A percentile compares a stretch with the other conserved stretches of the same genome.
These are phyloP conservation scores for Rhodomyrtus tomentosa DNA, from an alignment of 345 rosid species.

Conservation along the genomic window DNA sequence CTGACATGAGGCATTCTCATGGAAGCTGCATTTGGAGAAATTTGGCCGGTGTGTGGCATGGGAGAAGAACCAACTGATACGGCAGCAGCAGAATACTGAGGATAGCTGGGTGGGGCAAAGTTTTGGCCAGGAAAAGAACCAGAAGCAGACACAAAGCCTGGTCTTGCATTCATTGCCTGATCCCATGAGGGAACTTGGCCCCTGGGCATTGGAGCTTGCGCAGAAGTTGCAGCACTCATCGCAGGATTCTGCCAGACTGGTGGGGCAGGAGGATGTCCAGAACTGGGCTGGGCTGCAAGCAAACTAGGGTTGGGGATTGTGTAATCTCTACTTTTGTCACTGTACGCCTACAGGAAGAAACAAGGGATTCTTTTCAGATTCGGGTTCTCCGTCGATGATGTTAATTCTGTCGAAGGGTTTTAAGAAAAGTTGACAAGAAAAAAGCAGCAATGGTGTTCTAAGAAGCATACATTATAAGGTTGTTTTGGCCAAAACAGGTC, in stretches of 20 bases:
- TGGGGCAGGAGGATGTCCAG: slow-evolving; percentile 35
- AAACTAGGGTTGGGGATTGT: slow-evolving; percentile 56
- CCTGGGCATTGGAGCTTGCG: slow-evolving; percentile 19
- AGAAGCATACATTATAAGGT: slow-evolving; percentile 39
- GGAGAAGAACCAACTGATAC: background rate
- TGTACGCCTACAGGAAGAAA: slow-evolving; percentile 46
- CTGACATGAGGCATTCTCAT: background rate
- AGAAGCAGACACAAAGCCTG: background rate
- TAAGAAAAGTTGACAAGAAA: background rate
- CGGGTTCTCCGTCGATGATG: background rate
- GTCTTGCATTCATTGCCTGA: slow-evolving; percentile 18
- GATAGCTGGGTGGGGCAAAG: background rate
- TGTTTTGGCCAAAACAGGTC: slow-evolving; percentile 20
- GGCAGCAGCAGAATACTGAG: background rate
- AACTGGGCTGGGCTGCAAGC: slow-evolving; percentile 32
- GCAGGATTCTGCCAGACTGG: slow-evolving; percentile 54
- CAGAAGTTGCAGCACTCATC: slow-evolving; percentile 8
- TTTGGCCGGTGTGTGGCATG: background rate
- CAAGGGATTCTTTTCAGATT: background rate
- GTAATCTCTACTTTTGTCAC: slow-evolving; percentile 95
- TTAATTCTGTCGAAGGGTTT: background rate
- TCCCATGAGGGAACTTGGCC: slow-evolving; percentile 40
- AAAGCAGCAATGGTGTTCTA: slow-evolving; percentile 14
- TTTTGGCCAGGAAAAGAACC: slow-evolving; percentile 1
- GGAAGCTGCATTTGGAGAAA: background rate